These are phyloP conservation scores for Epichloe festucae DNA, from an alignment of 2,329 filamentous ascomycete genomes.

Conservation along the genomic window DNA sequence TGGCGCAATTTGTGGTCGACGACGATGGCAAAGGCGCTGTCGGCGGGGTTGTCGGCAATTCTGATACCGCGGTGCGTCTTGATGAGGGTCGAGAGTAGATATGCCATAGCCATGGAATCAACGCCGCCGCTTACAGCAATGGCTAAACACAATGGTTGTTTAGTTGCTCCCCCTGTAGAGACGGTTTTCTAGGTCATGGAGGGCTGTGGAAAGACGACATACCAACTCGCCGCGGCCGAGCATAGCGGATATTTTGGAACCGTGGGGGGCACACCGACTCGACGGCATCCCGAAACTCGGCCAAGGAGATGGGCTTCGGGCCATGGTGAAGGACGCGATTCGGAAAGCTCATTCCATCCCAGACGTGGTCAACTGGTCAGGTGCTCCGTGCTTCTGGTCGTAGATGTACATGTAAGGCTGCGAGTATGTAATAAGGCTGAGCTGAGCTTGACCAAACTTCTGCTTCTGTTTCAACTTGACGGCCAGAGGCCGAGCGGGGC, in stretches of 20 bases:
- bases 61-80: conserved; percentile 19
- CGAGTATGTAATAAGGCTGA: no score
- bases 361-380: not conserved
- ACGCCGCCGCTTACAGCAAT: conserved; percentile 85
- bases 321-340: conserved; percentile 23
- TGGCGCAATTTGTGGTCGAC: conserved; percentile 45
- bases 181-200: not conserved
- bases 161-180: not conserved
- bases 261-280: conserved; percentile 34
- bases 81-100: conserved; percentile 46
- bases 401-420: no score
- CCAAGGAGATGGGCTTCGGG: conserved; percentile 23
- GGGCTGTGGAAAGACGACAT: conserved; percentile 9
- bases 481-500: no score
- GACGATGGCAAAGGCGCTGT: conserved; percentile 32
- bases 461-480: no score
- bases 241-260: conserved; percentile 28
- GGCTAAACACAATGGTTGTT: conserved; percentile 27
- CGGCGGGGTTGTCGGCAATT: conserved; percentile 33
- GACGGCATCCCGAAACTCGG: conserved; percentile 34
- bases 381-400: no score
- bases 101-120: conserved; percentile 93
- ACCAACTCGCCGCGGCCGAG: conserved; percentile 29
- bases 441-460: no score
- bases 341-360: conserved; percentile 23